phyloP scores from a whole-genome alignment of 164 flowering plant species.

The Chloranthus sessilifolius region DNA sequence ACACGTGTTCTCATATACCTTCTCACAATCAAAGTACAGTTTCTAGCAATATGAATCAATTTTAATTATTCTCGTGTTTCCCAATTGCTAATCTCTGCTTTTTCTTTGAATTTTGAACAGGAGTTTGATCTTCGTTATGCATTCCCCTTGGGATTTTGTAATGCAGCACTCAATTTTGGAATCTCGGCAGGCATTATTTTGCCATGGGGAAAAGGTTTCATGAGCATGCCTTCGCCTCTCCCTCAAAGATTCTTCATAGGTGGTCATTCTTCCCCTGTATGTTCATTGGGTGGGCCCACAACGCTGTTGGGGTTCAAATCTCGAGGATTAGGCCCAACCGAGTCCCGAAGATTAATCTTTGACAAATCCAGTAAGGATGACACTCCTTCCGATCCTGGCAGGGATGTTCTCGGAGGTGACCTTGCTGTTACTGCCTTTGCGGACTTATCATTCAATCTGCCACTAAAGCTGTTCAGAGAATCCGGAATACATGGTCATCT shows the following conservation, averaged over 20 bases:
- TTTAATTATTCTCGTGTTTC: too few relatives aligned
- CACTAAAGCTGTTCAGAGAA: conserved; percentile 62
- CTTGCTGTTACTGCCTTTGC: conserved; percentile 86
- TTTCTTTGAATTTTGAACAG: conserved; percentile 33
- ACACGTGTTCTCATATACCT: too few relatives aligned
- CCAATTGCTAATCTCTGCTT: too few relatives aligned
- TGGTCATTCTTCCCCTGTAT: conserved; percentile 80
- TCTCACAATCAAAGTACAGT: too few relatives aligned
- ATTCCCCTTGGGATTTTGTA: conserved; percentile 69
- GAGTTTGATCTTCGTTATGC: conserved; percentile 89
- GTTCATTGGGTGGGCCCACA: conserved; percentile 69
- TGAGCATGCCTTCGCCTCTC: conserved; percentile 48
- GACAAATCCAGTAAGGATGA: conserved; percentile 32
- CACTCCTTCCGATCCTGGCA: conserved; percentile 30
- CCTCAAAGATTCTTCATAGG: conserved; percentile 89
- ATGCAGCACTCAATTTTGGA: conserved; percentile 81
- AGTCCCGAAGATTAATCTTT: conserved; percentile 46
- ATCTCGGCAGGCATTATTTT: conserved; percentile 62
- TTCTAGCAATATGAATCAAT: too few relatives aligned
- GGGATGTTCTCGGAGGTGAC: conserved; percentile 84
- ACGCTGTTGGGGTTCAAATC: conserved; percentile 71
- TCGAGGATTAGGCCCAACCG: conserved; percentile 80
- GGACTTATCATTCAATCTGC: conserved; percentile 86
- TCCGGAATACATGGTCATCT: conserved; percentile 85
- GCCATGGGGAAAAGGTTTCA: conserved; percentile 80